Base-by-base conservation (phyloP, 1,284 basidiomycete genomes). In the Jaminaea rosea region DNA sequence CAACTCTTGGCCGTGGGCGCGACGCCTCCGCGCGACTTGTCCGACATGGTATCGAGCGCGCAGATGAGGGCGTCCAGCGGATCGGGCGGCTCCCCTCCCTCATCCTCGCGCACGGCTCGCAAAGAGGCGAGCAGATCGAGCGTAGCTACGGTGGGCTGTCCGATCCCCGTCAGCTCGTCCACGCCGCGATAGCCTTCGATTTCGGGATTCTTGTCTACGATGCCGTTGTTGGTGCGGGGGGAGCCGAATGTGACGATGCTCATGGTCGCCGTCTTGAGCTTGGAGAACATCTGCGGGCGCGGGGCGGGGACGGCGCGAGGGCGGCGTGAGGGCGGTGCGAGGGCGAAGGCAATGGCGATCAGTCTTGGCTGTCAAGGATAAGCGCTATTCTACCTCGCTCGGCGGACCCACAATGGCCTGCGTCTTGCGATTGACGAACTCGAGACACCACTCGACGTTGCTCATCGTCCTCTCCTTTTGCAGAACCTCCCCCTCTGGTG, bases 211-310 rank as follows among this genome's bases (percentile, higher is more conserved):
- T 47, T 9, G 24, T n/a, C 19, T 63, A 84, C 80, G 58, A 88
- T 76, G 29, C 83, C 77, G 63, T 93, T 93, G 60, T 84, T 78
- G 46, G 59, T 53, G 46, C 55, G 48, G 46, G 39, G 49, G 31
- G 53, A 63, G 37, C 90, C 90, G 67, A 88, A 91, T 3, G 85
- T 76, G 44, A 93, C 80, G 28, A 96, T 81, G 17, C 86, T 87
- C 67, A 88, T 89, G 64, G 87, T 83, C 66, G 93, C 90, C 9
- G 91, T 93, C 77, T 94, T 94, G 39, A 90, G 79, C 4, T 84
- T 86, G 60, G 86, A 83, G 69, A 84, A 88, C 55, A 94, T 88
- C 89, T 91, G 60, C n/a, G n/a, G n/a, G n/a, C n/a, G n/a, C n/a
- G n/a, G n/a, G n/a, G n/a, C n/a, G n/a, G n/a, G n/a, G n/a, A n/a